phyloP scores from a whole-genome alignment of 176 grass and related monocot species.

The Neostapfia colusana region DNA sequence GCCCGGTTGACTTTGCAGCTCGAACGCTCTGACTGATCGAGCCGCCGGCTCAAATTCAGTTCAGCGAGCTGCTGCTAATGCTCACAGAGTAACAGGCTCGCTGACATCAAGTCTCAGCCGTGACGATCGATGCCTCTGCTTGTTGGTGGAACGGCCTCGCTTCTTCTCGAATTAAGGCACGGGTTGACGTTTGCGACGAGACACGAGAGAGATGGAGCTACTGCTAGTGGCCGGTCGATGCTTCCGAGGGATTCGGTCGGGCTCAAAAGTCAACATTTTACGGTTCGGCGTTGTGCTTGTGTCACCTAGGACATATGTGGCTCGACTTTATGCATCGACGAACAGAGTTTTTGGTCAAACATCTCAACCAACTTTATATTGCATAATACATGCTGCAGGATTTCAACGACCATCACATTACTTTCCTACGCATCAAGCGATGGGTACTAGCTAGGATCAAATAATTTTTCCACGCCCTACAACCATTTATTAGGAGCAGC shows the following conservation, averaged over 20 bases:
- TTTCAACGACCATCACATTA: not conserved
- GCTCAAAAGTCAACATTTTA: not conserved
- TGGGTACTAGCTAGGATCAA: not conserved
- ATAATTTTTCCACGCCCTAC: not conserved
- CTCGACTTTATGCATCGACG: not conserved
- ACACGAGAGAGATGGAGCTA: not conserved
- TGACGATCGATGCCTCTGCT: not conserved
- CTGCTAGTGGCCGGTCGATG: not conserved
- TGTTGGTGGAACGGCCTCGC: slow-evolving; percentile 6
- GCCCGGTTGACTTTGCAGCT: not conserved
- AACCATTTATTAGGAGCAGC: no score
- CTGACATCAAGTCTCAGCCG: not conserved
- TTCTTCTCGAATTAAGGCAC: slow-evolving; percentile 6
- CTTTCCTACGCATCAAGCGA: not conserved
- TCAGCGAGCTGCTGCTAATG: no score
- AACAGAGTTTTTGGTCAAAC: slow-evolving; percentile 18
- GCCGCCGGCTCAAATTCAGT: not conserved
- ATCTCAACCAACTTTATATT: not conserved
- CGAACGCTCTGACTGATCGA: not conserved
- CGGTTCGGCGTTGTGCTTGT: not conserved
- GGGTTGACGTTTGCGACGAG: slow-evolving; percentile 13
- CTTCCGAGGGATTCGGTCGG: not conserved
- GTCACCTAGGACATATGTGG: not conserved
- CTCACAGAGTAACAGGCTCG: not conserved
- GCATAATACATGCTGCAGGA: not conserved